Evolutionary conservation across 495 filamentous ascomycete species (phyloP).

Genomic region (Xylaria acuta): DNA sequence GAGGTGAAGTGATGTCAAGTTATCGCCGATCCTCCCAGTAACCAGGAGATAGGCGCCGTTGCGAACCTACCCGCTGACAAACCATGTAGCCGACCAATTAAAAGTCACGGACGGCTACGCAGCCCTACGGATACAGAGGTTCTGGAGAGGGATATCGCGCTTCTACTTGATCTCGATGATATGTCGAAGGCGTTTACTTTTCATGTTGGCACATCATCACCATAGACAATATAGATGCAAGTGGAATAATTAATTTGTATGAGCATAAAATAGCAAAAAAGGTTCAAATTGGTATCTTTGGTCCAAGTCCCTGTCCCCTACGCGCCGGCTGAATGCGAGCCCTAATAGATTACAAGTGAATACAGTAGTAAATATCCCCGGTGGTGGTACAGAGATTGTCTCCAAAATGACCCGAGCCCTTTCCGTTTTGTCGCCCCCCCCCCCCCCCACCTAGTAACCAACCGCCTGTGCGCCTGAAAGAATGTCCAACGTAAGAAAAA

Average conservation of each 20-base stretch:
- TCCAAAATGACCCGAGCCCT: constrained; percentile 18
- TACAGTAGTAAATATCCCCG: constrained; percentile 7
- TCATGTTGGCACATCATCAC: neutral
- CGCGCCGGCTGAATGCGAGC: constrained; percentile 23
- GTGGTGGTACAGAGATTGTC: constrained; percentile 21
- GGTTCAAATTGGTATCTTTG: constrained; percentile 23
- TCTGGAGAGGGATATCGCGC: neutral
- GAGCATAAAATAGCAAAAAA: neutral
- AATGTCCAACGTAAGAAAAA: neutral
- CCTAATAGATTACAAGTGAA: constrained; percentile 24
- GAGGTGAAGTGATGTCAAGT: constrained; percentile 8
- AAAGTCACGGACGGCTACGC: neutral
- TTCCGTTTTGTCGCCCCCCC: neutral
- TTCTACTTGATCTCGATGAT: neutral
- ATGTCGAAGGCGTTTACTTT: neutral
- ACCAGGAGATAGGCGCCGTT: neutral
- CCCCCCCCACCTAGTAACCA: too few relatives aligned
- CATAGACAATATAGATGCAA: neutral
- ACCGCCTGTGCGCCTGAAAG: constrained; percentile 8
- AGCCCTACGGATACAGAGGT: neutral
- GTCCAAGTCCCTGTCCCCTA: constrained; percentile 8
- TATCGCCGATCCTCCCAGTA: neutral
- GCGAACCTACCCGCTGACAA: neutral
- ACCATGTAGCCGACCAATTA: neutral
- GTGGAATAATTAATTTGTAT: neutral